Evolutionary conservation across 306 rosid species (phyloP).

Genomic region (Crotalaria pallida): DNA sequence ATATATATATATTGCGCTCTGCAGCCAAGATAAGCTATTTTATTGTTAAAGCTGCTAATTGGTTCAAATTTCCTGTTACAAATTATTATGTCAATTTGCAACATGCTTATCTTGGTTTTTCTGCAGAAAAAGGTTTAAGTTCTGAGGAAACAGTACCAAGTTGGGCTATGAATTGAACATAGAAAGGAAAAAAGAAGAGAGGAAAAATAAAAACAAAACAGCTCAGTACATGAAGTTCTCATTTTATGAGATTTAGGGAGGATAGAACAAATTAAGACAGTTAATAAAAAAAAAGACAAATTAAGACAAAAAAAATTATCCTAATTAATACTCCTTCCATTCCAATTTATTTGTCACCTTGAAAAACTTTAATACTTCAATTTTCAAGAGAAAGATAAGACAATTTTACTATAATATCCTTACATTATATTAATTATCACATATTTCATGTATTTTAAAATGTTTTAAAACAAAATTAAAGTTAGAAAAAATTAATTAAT

Average conservation of each 20-base stretch:
- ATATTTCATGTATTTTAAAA: too few species aligned
- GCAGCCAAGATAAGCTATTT: slow-evolving; percentile 29
- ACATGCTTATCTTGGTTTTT: slow-evolving; percentile 4
- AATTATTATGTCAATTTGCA: not conserved
- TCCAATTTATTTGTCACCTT: too few species aligned
- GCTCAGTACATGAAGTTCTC: too few species aligned
- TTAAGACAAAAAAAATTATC: not conserved
- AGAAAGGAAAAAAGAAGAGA: not conserved
- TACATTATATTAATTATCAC: too few species aligned
- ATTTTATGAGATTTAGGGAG: too few species aligned
- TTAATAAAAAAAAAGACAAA: too few species aligned
- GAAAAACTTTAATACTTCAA: too few species aligned
- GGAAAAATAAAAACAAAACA: not conserved
- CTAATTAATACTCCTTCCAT: not conserved
- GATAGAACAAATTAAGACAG: too few species aligned
- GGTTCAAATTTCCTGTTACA: not conserved
- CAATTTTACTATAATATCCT: too few species aligned
- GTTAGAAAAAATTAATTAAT: too few species aligned
- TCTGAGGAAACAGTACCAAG: not conserved
- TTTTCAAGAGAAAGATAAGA: too few species aligned
- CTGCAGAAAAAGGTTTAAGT: not conserved
- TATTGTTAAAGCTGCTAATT: slow-evolving; percentile 6
- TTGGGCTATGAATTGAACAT: not conserved
- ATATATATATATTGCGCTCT: not conserved
- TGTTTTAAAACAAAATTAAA: too few species aligned